Base-by-base conservation (phyloP, 78 protist genomes). In the Mastigamoeba balamuthi region DNA sequence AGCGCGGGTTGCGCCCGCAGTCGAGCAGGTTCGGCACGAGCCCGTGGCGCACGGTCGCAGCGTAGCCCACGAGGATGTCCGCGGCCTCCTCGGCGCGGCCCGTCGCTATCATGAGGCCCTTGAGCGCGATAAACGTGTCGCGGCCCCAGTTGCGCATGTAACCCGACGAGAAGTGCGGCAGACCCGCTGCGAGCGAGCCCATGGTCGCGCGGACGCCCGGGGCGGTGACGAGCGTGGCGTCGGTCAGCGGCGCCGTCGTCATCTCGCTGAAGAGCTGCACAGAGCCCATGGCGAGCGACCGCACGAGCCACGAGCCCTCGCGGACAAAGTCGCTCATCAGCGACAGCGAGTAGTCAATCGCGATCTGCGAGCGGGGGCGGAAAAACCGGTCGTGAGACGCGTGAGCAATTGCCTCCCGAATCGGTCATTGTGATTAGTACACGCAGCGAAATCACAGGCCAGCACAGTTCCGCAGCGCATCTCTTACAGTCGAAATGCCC, bases 91-190 rank as follows among this genome's bases (percentile, higher is more conserved):
- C 68, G 36, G 41, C 2, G 28, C 93, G 40, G 63, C 88, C 91
- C 1, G 95, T 83, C 10, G 77, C 77, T 23, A 92, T 41, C 33
- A 89, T 30, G 0, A 87, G 39, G 27, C 96, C 96, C 8, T 92
- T 77, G 0, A 93, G 10, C 2, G 97, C 79, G 17, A 90, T 75
- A 17, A 85, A 84, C 0, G 93, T 89, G 72, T 92, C 94, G 41
- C 96, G 69, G 10, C 96, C 93, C 97, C 94, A 93, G 29, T 66
- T 7, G n/a, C 98, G 92, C 94, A 92, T 86, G 38, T 73, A 90
- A 1, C 96, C 97, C 28, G 66, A 27, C 10, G 91, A 39, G 69
- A 95, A 95, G 83, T 92, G 96, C 17, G 98, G 96, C 3, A 95
- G 81, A 17, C 97, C 97, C 0, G 97, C 95, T 2, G 93, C 90